Percentiles rank a stretch among this genome's conserved stretches.
phyloP scores from a whole-genome alignment of 75 land plant genomes.

The Cunninghamia lanceolata region DNA sequence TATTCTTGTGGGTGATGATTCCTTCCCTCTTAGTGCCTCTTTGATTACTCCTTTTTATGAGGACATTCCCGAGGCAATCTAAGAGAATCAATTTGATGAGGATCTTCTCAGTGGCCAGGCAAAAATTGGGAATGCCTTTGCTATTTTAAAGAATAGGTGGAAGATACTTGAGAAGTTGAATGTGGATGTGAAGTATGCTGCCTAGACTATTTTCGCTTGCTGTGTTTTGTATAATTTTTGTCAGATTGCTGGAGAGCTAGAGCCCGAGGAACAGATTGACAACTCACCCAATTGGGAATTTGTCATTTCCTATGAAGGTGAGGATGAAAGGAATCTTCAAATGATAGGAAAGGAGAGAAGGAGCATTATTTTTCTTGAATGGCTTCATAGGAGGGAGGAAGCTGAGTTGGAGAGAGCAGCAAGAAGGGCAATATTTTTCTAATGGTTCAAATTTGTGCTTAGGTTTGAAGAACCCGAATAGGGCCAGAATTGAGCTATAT shows the following conservation, averaged over 20 bases:
- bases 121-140: slow-evolving; percentile 19
- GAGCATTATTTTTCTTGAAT: slow-evolving; percentile 20
- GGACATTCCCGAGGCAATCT: slow-evolving; percentile 9
- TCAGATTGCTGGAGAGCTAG: slow-evolving; percentile 19
- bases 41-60: slow-evolving; percentile 22
- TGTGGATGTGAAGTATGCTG: slow-evolving; percentile 21
- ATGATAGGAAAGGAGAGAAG: slow-evolving; percentile 8
- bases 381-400: slow-evolving; percentile 11
- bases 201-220: slow-evolving; percentile 25
- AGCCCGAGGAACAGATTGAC: slow-evolving; percentile 20
- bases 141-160: slow-evolving; percentile 24
- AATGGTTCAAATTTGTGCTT: background rate
- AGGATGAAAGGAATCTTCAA: slow-evolving; percentile 1
- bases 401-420: background rate
- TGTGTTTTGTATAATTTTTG: slow-evolving; percentile 35
- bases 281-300: slow-evolving; percentile 13
- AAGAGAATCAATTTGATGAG: slow-evolving; percentile 19
- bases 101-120: slow-evolving; percentile 19
- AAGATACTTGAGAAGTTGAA: slow-evolving; percentile 24
- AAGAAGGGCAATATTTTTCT: background rate
- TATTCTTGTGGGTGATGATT: slow-evolving; percentile 17
- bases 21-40: slow-evolving; percentile 21
- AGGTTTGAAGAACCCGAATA: background rate
- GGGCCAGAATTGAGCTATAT: background rate
- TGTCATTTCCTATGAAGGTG: background rate